Base-by-base conservation (phyloP, 1,284 basidiomycete species). In the Wolfiporia cocos region DNA sequence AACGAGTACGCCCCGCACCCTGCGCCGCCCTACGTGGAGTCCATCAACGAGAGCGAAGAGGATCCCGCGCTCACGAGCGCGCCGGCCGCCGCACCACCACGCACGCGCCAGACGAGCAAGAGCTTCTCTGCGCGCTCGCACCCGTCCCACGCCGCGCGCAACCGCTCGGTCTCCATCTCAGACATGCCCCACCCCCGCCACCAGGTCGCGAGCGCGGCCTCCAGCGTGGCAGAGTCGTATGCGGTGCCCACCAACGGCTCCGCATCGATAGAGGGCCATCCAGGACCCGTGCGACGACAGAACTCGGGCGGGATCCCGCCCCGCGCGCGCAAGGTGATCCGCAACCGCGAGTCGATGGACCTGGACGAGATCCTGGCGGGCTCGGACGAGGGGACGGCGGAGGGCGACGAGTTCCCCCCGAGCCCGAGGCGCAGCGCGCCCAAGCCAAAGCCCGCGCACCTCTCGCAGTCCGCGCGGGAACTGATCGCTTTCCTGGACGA, bases 311-410 rank as follows among this genome's bases (percentile, higher is more conserved):
- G 43, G n/a, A 32, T 42, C 21, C 48, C 46, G 5, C 61, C 15
- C 51, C 71, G 74, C 32, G 76, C 69, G 9, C 70, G 76, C 29
- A 74, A 66, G 49, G 55, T 73, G 29, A 73, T 70, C 43, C 69
- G 67, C 34, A 77, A 78, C 51, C 67, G 73, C 30, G 86, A 86
- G 56, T 84, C 81, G 9, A 54, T 87, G 47, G 79, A 86, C 56
- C 54, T 86, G 48, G 86, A 88, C 54, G 84, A 86, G 46, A 62
- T 86, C 29, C 79, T 86, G 77, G 74, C 68, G 33, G 78, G 71
- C 33, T 81, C 74, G 12, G 84, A 81, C 49, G 59, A 56, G 20
- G 53, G 28, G 31, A 43, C 24, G 5, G 44, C 28, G 17, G 43
- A 18, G 23, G 11, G 12, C 15, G 36, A 37, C 5, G 35, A 39